Percentiles rank a stretch among this genome's conserved stretches.
Evolutionary conservation across 2,329 filamentous ascomycete species (phyloP).

Genomic region (Colletotrichum siamense): DNA sequence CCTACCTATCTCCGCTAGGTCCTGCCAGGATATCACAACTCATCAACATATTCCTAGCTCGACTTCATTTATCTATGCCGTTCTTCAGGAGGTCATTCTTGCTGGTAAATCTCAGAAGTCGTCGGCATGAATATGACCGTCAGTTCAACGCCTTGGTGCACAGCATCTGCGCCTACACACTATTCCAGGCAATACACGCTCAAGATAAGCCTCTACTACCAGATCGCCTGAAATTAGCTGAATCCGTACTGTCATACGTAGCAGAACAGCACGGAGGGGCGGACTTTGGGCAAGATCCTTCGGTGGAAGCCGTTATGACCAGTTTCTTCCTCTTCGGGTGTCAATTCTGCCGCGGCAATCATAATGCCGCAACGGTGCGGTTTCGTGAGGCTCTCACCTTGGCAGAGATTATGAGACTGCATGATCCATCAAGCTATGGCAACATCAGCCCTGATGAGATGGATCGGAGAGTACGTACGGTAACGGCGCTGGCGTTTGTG

Average conservation of each 20-base stretch:
- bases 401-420: background rate
- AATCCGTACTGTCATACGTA: background rate
- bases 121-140: background rate
- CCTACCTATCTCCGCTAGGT: background rate
- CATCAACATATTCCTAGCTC: background rate
- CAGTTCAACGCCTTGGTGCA: background rate
- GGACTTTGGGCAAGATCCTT: background rate
- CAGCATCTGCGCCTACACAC: background rate
- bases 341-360: background rate
- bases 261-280: background rate
- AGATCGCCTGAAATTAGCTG: background rate
- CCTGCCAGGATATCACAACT: background rate
- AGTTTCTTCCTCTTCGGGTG: background rate
- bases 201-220: background rate
- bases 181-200: background rate
- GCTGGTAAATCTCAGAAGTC: background rate
- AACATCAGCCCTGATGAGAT: background rate
- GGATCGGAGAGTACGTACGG: background rate
- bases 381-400: background rate
- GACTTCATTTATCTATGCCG: background rate
- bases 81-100: background rate
- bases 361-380: background rate
- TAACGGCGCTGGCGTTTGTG: background rate
- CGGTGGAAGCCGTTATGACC: background rate
- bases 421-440: background rate